These are phyloP conservation scores for Solanum raphanifolium DNA, from an alignment of 257 asterid genomes.

Conservation along the genomic window DNA sequence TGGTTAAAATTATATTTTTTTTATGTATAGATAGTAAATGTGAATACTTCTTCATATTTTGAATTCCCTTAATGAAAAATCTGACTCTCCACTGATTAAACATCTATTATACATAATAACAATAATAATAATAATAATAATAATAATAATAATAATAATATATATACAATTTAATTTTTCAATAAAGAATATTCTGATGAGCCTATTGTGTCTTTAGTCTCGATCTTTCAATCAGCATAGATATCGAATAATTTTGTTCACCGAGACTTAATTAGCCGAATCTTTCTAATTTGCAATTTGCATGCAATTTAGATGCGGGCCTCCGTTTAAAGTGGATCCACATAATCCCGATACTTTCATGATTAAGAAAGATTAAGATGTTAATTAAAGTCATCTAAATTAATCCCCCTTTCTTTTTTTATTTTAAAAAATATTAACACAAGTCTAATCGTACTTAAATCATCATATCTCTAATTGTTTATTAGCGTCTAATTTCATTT, in stretches of 20 bases:
- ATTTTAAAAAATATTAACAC: background rate
- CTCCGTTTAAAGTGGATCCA: background rate
- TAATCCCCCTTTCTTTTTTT: background rate
- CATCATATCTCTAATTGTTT: background rate
- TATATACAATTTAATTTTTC: background rate
- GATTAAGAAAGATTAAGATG: background rate
- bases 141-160: background rate
- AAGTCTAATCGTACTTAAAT: background rate
- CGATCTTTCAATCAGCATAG: rapidly evolving
- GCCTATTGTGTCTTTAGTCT: background rate
- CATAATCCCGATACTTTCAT: slow-evolving; percentile 1
- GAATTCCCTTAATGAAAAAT: too few relatives aligned
- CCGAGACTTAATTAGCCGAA: background rate
- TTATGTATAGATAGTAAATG: too few relatives aligned
- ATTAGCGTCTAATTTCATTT: background rate
- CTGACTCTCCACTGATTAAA: background rate
- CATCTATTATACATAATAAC: background rate
- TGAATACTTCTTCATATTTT: too few relatives aligned
- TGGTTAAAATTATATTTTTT: too few relatives aligned
- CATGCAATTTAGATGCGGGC: slow-evolving; percentile 10
- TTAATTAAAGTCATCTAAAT: background rate
- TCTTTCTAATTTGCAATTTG: slow-evolving; percentile 1
- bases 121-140: background rate
- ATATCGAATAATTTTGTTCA: background rate
- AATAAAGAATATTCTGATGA: background rate